A percentile compares a stretch with the other conserved stretches of the same genome.
Evolutionary conservation across 495 filamentous ascomycete genomes (phyloP).

Genomic region (Talaromyces adpressus): DNA sequence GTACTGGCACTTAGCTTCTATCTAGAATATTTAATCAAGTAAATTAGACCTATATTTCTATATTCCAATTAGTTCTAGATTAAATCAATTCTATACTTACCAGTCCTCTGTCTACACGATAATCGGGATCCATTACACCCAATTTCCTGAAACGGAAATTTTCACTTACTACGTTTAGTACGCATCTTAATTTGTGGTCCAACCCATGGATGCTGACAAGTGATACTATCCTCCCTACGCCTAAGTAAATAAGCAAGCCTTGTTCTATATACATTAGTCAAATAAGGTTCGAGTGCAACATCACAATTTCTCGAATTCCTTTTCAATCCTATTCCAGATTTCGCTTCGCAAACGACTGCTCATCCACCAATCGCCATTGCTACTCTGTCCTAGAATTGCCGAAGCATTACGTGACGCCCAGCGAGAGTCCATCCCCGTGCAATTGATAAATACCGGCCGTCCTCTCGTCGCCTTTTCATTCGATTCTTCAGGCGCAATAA

Average conservation of each 20-base stretch:
- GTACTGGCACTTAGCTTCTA: too few species aligned
- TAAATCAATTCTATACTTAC: too few species aligned
- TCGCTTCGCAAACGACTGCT: not conserved
- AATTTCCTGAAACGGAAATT: too few species aligned
- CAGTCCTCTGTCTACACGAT: too few species aligned
- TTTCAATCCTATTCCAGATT: not conserved
- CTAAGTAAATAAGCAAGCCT: not conserved
- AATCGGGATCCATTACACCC: too few species aligned
- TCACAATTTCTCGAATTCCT: not conserved
- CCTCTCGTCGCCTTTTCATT: not conserved
- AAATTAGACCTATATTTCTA: too few species aligned
- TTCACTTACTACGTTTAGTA: too few species aligned
- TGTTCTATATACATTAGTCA: not conserved
- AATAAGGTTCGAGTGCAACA: not conserved
- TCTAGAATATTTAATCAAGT: too few species aligned
- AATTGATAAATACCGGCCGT: conserved; percentile 9
- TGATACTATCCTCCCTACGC: too few species aligned
- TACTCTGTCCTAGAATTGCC: not conserved
- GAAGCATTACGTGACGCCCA: not conserved
- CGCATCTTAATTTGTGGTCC: too few species aligned
- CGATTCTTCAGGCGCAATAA: not conserved
- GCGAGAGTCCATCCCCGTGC: not conserved
- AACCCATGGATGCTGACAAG: too few species aligned
- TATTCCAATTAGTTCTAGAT: too few species aligned
- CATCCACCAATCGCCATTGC: not conserved